Percentiles rank a stretch among this genome's conserved stretches.
These are phyloP conservation scores for Hypoxylon intermedium DNA, from an alignment of 495 filamentous ascomycete species.

Conservation along the genomic window DNA sequence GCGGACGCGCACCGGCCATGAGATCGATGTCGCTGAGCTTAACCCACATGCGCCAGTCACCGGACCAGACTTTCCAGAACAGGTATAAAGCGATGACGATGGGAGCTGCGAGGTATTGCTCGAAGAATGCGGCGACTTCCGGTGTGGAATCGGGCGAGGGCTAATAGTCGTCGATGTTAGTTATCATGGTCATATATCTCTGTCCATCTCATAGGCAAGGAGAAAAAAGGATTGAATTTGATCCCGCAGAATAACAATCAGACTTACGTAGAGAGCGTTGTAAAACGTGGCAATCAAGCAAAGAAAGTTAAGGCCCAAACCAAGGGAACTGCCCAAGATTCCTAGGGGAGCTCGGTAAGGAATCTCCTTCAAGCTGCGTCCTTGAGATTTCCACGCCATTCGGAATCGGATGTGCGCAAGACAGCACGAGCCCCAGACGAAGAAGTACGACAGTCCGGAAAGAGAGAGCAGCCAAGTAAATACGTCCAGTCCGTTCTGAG, in stretches of 20 bases:
- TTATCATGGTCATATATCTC: conserved; percentile 3
- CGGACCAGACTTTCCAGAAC: conserved; percentile 60
- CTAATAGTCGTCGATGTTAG: conserved; percentile 38
- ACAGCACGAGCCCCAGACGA: conserved; percentile 75
- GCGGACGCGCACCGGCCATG: conserved; percentile 40
- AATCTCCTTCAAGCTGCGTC: conserved; percentile 58
- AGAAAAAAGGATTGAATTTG: neutral
- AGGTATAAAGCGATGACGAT: conserved; percentile 60
- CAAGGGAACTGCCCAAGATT: conserved; percentile 67
- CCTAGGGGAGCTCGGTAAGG: conserved; percentile 63
- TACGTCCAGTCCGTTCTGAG: conserved; percentile 39
- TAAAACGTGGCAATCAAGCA: conserved; percentile 68
- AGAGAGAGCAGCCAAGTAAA: conserved; percentile 74
- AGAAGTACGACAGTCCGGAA: conserved; percentile 70
- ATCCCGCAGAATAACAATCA: neutral
- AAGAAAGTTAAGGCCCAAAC: conserved; percentile 63
- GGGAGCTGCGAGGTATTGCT: conserved; percentile 66
- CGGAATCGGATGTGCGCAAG: conserved; percentile 79
- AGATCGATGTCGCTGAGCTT: conserved; percentile 49
- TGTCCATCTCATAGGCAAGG: neutral
- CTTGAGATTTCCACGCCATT: conserved; percentile 56
- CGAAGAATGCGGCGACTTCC: conserved; percentile 66
- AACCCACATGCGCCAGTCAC: conserved; percentile 75
- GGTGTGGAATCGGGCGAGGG: conserved; percentile 62
- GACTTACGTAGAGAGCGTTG: conserved; percentile 53